Evolutionary conservation across 2,329 filamentous ascomycete genomes (phyloP).

Genomic region (Fusarium dlaminii): DNA sequence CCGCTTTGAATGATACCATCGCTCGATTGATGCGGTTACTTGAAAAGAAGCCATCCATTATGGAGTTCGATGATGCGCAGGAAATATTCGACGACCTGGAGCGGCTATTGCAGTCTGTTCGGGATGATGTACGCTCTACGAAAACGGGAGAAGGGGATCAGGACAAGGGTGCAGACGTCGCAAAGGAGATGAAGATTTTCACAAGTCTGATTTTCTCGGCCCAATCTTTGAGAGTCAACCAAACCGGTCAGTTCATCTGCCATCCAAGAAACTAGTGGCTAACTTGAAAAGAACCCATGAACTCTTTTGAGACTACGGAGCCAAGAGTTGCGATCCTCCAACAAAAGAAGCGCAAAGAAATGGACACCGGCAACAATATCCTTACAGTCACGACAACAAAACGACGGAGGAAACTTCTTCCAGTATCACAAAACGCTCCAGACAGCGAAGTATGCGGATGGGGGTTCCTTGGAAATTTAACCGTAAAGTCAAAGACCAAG

Average conservation of each 20-base stretch:
- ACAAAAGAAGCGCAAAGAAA: not conserved
- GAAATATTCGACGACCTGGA: not conserved
- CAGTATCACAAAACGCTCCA: accelerated
- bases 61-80: not conserved
- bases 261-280: accelerated
- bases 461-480: not conserved
- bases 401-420: accelerated
- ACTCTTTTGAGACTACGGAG: accelerated
- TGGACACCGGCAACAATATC: accelerated
- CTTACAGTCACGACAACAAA: not conserved
- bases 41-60: not conserved
- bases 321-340: not conserved
- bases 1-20: accelerated
- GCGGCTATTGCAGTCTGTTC: accelerated
- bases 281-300: accelerated
- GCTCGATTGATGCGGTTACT: not conserved
- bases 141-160: accelerated
- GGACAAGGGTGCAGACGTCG: not conserved
- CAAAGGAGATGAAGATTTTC: not conserved
- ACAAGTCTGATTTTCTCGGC: not conserved
- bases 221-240: not conserved
- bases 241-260: accelerated
- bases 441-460: accelerated
- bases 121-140: accelerated
- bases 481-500: accelerated